Percentiles rank a stretch among this genome's conserved stretches.
Conservation (phyloP, 2,329 filamentous ascomycete genomes). For the Talaromyces sp. region DNA sequence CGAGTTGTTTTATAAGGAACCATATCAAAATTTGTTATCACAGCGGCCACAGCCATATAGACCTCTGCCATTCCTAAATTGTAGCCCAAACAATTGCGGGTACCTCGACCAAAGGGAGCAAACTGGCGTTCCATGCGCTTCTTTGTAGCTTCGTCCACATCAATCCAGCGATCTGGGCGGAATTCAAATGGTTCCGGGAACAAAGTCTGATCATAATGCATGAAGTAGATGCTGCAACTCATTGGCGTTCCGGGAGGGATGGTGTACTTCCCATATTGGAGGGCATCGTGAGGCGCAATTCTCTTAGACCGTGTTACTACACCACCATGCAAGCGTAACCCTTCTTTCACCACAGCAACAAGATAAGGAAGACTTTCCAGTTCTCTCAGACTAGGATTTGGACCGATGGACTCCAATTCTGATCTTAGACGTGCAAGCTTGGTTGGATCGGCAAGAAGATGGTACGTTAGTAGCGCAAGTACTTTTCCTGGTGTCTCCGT, state of each 20-base stretch:
- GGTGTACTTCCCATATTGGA: not conserved
- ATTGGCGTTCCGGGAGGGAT: conserved; percentile 4
- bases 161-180: conserved; percentile 27
- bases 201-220: conserved; percentile 20
- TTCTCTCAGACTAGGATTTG: not conserved
- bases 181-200: conserved; percentile 22
- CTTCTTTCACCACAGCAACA: conserved; percentile 27
- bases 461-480: not conserved
- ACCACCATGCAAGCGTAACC: conserved; percentile 23
- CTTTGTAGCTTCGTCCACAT: conserved; percentile 16
- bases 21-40: conserved; percentile 7
- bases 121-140: conserved; percentile 18
- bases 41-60: conserved; percentile 9
- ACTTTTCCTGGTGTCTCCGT: conserved; percentile 1
- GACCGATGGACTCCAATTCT: not conserved
- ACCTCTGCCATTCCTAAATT: conserved; percentile 27
- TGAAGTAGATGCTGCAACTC: conserved; percentile 15
- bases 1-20: conserved; percentile 13
- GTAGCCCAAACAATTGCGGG: conserved; percentile 39
- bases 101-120: conserved; percentile 30
- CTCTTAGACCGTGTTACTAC: conserved; percentile 19
- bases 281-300: conserved; percentile 14
- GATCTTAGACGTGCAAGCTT: not conserved
- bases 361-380: conserved; percentile 13
- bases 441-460: not conserved